These are phyloP conservation scores for Botrytis medusae DNA, from an alignment of 2,329 filamentous ascomycete species.

Conservation along the genomic window DNA sequence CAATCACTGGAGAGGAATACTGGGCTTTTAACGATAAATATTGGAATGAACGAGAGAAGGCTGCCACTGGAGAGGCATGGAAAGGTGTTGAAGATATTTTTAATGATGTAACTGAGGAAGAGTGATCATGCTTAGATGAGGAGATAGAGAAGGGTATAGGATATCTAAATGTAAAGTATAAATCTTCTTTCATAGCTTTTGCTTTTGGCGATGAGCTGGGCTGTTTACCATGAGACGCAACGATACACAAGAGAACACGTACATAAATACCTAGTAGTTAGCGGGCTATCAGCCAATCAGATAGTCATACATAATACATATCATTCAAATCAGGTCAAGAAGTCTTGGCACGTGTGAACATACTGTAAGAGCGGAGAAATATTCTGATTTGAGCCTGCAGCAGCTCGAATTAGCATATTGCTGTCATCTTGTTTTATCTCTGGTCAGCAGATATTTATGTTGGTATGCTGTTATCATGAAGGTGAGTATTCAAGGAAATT, in stretches of 20 bases:
- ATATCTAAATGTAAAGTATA: conserved; percentile 14
- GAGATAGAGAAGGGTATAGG: background rate
- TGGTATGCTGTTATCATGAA: too few relatives aligned
- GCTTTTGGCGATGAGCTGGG: background rate
- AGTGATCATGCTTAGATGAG: background rate
- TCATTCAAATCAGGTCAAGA: background rate
- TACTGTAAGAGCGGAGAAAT: background rate
- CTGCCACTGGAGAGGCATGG: conserved; percentile 37
- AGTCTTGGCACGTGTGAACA: background rate
- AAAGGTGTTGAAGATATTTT: conserved; percentile 42
- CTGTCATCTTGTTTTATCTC: too few relatives aligned
- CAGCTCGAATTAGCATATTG: too few relatives aligned
- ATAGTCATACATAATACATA: background rate
- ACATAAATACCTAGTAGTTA: background rate
- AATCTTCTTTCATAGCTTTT: conserved; percentile 23
- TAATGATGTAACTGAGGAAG: conserved; percentile 15
- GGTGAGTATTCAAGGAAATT: too few relatives aligned
- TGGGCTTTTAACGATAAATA: conserved; percentile 91
- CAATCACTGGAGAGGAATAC: conserved; percentile 81
- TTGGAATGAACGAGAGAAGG: conserved; percentile 65
- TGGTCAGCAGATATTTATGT: too few relatives aligned
- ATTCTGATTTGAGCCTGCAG: background rate
- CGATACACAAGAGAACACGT: background rate
- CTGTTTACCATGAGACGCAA: background rate
- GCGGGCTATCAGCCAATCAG: background rate